These are phyloP conservation scores for Andrographis paniculata DNA, from an alignment of 305 asterid genomes.

Conservation along the genomic window DNA sequence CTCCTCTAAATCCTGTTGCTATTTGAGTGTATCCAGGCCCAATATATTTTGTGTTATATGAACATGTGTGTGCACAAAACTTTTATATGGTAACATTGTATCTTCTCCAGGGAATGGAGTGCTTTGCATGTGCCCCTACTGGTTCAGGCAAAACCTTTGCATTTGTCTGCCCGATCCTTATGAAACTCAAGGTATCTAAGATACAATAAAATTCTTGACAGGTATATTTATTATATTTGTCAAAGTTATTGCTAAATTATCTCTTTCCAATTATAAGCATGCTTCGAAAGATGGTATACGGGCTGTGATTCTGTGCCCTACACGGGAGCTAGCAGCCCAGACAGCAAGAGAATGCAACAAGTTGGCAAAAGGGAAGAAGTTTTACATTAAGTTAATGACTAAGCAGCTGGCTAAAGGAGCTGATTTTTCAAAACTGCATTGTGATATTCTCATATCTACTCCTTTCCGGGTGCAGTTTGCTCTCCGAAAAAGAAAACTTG, in stretches of 20 bases:
- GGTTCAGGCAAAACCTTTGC: constrained; percentile 95
- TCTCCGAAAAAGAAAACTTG: constrained; percentile 73
- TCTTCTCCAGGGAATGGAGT: constrained; percentile 71
- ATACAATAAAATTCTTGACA: not conserved
- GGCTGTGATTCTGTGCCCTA: constrained; percentile 86
- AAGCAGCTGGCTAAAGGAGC: constrained; percentile 77
- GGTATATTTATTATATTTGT: not conserved
- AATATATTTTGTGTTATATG: not conserved
- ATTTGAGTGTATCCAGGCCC: not conserved
- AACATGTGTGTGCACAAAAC: too few species aligned
- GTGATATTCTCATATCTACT: constrained; percentile 92
- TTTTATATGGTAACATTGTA: not conserved
- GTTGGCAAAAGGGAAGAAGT: constrained; percentile 71
- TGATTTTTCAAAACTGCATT: constrained; percentile 70
- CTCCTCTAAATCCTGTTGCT: constrained; percentile 3
- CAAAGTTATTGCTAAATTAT: constrained; percentile 23
- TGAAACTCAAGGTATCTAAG: constrained; percentile 61
- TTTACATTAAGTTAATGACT: constrained; percentile 75
- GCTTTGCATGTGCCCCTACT: constrained; percentile 93
- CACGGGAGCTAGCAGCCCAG: constrained; percentile 97
- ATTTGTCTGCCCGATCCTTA: constrained; percentile 71
- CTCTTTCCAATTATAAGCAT: constrained; percentile 30
- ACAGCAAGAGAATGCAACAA: constrained; percentile 90
- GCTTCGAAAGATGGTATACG: constrained; percentile 73
- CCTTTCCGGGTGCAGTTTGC: constrained; percentile 67